phyloP scores from a whole-genome alignment of 176 grass and related monocot genomes.

The Calamus simplicifolius region DNA sequence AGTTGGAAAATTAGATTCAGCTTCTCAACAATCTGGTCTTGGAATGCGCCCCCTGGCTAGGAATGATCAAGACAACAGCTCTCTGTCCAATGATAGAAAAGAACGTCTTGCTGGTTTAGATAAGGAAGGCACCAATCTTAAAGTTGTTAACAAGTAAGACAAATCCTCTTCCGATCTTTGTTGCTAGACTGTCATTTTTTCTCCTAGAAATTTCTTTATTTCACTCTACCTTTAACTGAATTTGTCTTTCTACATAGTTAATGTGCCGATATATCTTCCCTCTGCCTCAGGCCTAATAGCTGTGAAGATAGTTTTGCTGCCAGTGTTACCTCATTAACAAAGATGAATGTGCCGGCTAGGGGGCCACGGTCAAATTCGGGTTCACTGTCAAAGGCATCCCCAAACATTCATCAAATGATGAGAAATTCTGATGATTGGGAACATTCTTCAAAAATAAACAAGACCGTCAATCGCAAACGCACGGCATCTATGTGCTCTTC shows the following conservation, averaged over 20 bases:
- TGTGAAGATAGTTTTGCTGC: slow-evolving; percentile 36
- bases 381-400: slow-evolving; percentile 59
- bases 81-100: slow-evolving; percentile 53
- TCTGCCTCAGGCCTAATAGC: slow-evolving; percentile 38
- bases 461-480: slow-evolving; percentile 61
- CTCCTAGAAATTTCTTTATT: too few relatives aligned
- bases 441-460: slow-evolving; percentile 51
- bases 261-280: not conserved
- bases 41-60: slow-evolving; percentile 44
- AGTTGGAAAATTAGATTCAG: slow-evolving; percentile 45
- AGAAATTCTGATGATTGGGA: slow-evolving; percentile 62
- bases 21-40: slow-evolving; percentile 61
- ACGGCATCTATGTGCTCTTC: slow-evolving; percentile 48
- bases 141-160: slow-evolving; percentile 75
- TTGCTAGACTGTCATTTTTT: too few relatives aligned
- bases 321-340: slow-evolving; percentile 41
- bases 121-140: slow-evolving; percentile 40
- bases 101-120: slow-evolving; percentile 54
- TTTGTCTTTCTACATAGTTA: too few relatives aligned
- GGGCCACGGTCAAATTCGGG: slow-evolving; percentile 69
- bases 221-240: too few relatives aligned
- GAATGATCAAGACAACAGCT: slow-evolving; percentile 51
- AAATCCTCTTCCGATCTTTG: not conserved
- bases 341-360: slow-evolving; percentile 47
- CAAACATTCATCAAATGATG: slow-evolving; percentile 40